Base-by-base conservation (phyloP, 257 asterid species). In the Nicotiana tomentosiformis region DNA sequence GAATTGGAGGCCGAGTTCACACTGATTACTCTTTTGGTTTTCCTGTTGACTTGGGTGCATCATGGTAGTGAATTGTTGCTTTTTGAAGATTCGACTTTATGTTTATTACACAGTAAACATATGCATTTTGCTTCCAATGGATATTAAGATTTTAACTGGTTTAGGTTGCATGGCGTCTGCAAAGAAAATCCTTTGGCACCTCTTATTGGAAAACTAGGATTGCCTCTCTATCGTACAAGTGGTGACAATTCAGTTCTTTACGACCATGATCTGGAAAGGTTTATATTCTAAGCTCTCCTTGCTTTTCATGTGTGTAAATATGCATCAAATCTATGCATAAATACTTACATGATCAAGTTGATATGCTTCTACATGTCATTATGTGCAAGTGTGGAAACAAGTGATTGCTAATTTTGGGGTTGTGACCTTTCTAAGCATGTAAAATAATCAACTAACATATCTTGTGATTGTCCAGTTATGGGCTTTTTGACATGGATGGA, bases 181-280 rank as follows among this genome's bases (percentile, higher is more conserved):
- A 89, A 93, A 57, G 98, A 96, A 86, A 96, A 96, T 88, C 99
- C 99, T 8, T 86, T 96, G 88, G 98, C 99, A 78, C 89, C 97
- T 35, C 86, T 96, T 70, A 96, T 96, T 77, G 97, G 98, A 79
- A 90, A 95, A 87, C 86, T 96, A 85, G 99, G 99, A 78, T 82
- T 96, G 61, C 99, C 99, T 30, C 98, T 96, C 62, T 96, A 96
- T 78, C 98, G 99, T 7, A 96, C 99, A 5, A 94, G 99, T 56
- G 99, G 97, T 57, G 98, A 96, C 88, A 96, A 96, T 88, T 94
- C 99, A 4, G 99, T 96, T 87, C 85, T 96, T 80, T 96, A 96
- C 60, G 99, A 96, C 91, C 99, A 96, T 88, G 99, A 96, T 82
- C 86, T 96, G 83, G 99, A 96, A 91, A 96, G 98, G 99, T 96